phyloP scores from a whole-genome alignment of 2,329 filamentous ascomycete species.

The Fusarium albosuccineum region DNA sequence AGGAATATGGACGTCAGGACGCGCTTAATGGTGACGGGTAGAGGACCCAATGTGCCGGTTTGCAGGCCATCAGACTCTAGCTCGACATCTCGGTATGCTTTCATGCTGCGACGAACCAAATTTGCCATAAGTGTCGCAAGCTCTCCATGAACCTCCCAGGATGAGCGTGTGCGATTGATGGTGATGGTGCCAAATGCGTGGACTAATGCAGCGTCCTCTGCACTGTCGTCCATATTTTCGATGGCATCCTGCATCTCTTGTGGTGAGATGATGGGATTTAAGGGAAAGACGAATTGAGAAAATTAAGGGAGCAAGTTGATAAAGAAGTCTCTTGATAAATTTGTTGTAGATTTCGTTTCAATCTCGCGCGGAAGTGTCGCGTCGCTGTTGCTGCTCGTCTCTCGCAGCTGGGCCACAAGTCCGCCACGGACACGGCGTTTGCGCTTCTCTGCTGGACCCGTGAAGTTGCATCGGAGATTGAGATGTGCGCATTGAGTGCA shows the following conservation, averaged over 20 bases:
- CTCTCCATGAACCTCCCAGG: constrained; percentile 45
- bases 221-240: constrained; percentile 46
- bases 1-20: constrained; percentile 64
- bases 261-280: constrained; percentile 50
- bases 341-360: background rate
- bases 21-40: constrained; percentile 57
- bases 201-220: constrained; percentile 51
- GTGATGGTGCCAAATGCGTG: constrained; percentile 52
- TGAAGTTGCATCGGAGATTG: constrained; percentile 49
- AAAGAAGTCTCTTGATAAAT: constrained; percentile 41
- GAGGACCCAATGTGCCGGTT: constrained; percentile 52
- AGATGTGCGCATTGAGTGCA: constrained; percentile 53
- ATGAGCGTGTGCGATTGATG: constrained; percentile 50
- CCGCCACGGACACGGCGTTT: constrained; percentile 48
- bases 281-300: constrained; percentile 51
- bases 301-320: constrained; percentile 48
- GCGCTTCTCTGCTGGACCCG: constrained; percentile 47
- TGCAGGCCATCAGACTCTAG: constrained; percentile 39
- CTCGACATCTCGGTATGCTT: constrained; percentile 43
- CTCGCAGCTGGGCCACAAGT: background rate
- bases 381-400: background rate
- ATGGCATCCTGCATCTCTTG: constrained; percentile 48
- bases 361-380: background rate
- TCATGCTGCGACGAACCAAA: constrained; percentile 37
- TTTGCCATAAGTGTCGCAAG: constrained; percentile 47